Evolutionary conservation across 2,329 filamentous ascomycete genomes (phyloP), one percentile per base, ranked within the genome.

Genomic region (Colletotrichum musicola): DNA sequence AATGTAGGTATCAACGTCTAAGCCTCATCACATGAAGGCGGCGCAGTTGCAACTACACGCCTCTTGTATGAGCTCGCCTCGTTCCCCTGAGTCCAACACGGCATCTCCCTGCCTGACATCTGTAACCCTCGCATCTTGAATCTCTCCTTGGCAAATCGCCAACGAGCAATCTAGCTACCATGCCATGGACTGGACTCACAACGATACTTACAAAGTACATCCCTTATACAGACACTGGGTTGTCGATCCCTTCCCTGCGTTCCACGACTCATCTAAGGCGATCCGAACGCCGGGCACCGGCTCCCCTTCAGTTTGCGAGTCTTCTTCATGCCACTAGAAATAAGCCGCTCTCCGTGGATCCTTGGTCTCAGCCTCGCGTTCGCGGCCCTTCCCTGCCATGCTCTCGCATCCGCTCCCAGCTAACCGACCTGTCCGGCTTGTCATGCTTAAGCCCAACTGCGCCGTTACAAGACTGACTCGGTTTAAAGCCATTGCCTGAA

Each of bases 391-490:
- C 49, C 20, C 47, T 46, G 47, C 35, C n/a, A n/a, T 42, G 44
- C 49, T 22, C 42, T 62, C 49, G 49, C 22, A 53, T 18, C 42
- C 42, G 13, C 20, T 49, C 46, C 58, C 30, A 22, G 5, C 16
- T 49, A 47, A 16, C 49, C 47, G 40, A 54, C 18, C 38, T 46
- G 35, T 35, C 59, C 59, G 59, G 49, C 25, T 30, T 61, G 20
- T 25, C 40, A 47, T 62, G 49, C 49, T 22, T 54, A 62, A 62
- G 59, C 40, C n/a, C 46, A 18, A 51, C 27, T 22, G 14, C 14
- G 47, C 38, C 59, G 49, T 62, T 62, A 53, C 49, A 62, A 62
- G 49, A 44, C 59, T 54, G 59, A 62, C 49, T 62, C 49, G 49
- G 30, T 35, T 35, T 35, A 35, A 35, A 35, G 22, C 16, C 30